Conservation (phyloP, 306 rosid species). For the Aeschynomene evenia region DNA sequence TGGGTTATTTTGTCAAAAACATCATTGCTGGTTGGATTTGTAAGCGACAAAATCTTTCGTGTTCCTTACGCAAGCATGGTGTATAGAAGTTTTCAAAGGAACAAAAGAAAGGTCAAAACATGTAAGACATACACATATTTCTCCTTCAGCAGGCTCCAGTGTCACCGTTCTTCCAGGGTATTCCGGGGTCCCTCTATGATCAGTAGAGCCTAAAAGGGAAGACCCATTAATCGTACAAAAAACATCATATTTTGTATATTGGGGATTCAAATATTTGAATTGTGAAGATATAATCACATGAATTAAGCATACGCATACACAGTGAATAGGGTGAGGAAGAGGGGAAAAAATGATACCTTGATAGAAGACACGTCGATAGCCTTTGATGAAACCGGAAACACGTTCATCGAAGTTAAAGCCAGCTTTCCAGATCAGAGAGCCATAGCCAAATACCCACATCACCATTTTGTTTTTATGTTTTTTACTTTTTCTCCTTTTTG, state of each 20-base stretch:
- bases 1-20: too few species aligned
- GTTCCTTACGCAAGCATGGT: too few species aligned
- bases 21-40: too few species aligned
- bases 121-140: conserved; percentile 64
- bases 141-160: conserved; percentile 77
- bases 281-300: too few species aligned
- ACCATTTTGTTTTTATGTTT: conserved; percentile 37
- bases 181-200: conserved; percentile 87
- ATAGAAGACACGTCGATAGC: conserved; percentile 88
- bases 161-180: conserved; percentile 95
- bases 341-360: conserved; percentile 52
- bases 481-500: not conserved
- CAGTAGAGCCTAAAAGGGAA: conserved; percentile 73
- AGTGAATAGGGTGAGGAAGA: not conserved
- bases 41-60: too few species aligned
- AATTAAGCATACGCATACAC: not conserved
- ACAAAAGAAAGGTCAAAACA: not conserved
- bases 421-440: conserved; percentile 75
- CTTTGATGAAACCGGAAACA: conserved; percentile 75
- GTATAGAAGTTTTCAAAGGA: too few species aligned
- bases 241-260: not conserved
- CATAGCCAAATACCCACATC: conserved; percentile 95
- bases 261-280: not conserved
- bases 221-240: conserved; percentile 23
- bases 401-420: conserved; percentile 73